These are phyloP conservation scores for Neonectria ditissima DNA, from an alignment of 2,329 filamentous ascomycete species.

Conservation along the genomic window DNA sequence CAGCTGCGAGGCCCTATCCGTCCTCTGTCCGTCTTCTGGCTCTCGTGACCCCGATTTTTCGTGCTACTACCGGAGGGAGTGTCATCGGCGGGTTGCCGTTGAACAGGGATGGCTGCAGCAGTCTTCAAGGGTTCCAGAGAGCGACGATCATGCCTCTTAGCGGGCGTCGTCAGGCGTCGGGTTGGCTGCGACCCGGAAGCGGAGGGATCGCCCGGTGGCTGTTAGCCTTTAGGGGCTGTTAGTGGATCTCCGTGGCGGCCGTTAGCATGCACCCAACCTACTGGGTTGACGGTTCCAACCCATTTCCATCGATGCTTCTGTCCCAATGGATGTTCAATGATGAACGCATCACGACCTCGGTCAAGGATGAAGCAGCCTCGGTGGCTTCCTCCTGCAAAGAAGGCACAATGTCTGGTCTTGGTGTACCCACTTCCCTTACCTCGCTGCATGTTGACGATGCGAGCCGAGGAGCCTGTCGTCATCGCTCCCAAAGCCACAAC, in stretches of 20 bases:
- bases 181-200: too few relatives aligned
- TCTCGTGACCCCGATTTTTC: constrained; percentile 1
- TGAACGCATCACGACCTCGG: neutral
- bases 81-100: neutral
- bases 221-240: constrained; percentile 4
- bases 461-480: neutral
- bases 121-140: neutral
- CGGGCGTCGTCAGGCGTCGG: neutral
- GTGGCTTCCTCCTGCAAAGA: neutral
- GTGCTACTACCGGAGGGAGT: neutral
- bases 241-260: constrained; percentile 5
- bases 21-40: neutral
- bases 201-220: neutral
- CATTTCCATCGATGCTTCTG: neutral
- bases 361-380: neutral
- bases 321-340: neutral
- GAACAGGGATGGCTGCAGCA: neutral
- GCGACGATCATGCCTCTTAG: neutral
- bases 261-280: neutral
- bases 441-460: neutral
- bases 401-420: neutral
- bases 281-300: neutral
- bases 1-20: neutral
- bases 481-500: neutral
- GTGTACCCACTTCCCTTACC: neutral